Percentiles rank a stretch among this genome's conserved stretches.
These are phyloP conservation scores for Acidiella bohemica DNA, from an alignment of 495 filamentous ascomycete species.

Conservation along the genomic window DNA sequence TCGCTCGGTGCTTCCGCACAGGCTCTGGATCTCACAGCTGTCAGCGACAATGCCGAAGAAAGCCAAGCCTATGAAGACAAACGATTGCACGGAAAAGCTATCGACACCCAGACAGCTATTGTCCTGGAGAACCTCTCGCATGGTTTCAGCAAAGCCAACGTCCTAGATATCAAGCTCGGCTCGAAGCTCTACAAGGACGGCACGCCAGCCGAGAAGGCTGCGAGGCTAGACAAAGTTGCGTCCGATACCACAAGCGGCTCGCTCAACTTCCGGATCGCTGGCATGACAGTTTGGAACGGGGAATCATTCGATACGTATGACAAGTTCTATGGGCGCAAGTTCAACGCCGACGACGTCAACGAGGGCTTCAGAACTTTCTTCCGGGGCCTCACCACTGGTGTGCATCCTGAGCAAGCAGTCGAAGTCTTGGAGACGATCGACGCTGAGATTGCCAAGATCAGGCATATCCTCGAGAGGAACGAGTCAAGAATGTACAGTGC, in stretches of 20 bases:
- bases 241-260: conserved; percentile 66
- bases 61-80: conserved; percentile 4
- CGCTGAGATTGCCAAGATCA: conserved; percentile 50
- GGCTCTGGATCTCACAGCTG: conserved; percentile 34
- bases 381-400: conserved; percentile 2
- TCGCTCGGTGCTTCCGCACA: conserved; percentile 37
- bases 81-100: conserved; percentile 24
- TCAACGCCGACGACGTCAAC: conserved; percentile 56
- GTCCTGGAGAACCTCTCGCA: conserved; percentile 76
- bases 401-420: conserved; percentile 24
- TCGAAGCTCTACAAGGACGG: conserved; percentile 73
- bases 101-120: conserved; percentile 59
- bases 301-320: conserved; percentile 62
- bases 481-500: conserved; percentile 93
- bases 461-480: conserved; percentile 50
- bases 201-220: conserved; percentile 61
- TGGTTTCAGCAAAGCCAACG: conserved; percentile 74
- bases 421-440: conserved; percentile 50
- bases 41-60: conserved; percentile 1
- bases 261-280: conserved; percentile 77
- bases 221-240: conserved; percentile 64
- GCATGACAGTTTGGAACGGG: conserved; percentile 85
- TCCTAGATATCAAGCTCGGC: conserved; percentile 90
- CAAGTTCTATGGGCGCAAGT: conserved; percentile 72
- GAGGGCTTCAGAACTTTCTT: conserved; percentile 45